These are phyloP conservation scores for Rhodotorula toruloides DNA, from an alignment of 768 basidiomycete species.

Conservation along the genomic window DNA sequence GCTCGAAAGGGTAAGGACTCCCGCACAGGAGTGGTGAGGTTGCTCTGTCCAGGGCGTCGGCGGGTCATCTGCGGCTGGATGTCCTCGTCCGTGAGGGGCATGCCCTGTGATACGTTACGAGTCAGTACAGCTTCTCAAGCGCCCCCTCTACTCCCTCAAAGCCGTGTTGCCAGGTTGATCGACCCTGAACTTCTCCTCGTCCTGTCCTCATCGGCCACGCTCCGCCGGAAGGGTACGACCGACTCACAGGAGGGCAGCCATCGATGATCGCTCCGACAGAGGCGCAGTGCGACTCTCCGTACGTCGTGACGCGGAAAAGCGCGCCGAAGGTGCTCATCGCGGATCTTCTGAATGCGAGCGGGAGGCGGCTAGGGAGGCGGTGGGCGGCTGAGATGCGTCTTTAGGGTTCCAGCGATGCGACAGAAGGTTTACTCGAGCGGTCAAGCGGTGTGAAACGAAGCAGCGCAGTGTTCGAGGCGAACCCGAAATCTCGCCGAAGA, in stretches of 20 bases:
- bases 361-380: too few species aligned
- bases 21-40: slow-evolving; percentile 88
- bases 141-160: neutral
- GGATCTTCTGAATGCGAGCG: neutral
- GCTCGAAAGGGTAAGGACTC: neutral
- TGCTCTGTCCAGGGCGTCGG: slow-evolving; percentile 88
- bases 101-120: slow-evolving; percentile 57
- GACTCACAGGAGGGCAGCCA: slow-evolving; percentile 84
- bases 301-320: slow-evolving; percentile 90
- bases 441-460: too few species aligned
- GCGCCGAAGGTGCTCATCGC: slow-evolving; percentile 91
- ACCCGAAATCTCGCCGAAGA: too few species aligned
- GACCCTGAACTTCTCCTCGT: neutral
- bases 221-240: neutral
- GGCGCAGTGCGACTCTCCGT: slow-evolving; percentile 94
- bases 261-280: slow-evolving; percentile 97
- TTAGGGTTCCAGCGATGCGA: too few species aligned
- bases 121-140: neutral
- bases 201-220: too few species aligned
- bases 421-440: too few species aligned
- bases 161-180: too few species aligned
- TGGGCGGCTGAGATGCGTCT: too few species aligned
- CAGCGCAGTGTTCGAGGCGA: too few species aligned
- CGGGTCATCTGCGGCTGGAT: slow-evolving; percentile 87
- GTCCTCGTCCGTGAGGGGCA: slow-evolving; percentile 70